Percentiles rank a stretch among this genome's conserved stretches.
Conservation (phyloP, 2,329 filamentous ascomycete species). For the Penicillium concentricum region DNA sequence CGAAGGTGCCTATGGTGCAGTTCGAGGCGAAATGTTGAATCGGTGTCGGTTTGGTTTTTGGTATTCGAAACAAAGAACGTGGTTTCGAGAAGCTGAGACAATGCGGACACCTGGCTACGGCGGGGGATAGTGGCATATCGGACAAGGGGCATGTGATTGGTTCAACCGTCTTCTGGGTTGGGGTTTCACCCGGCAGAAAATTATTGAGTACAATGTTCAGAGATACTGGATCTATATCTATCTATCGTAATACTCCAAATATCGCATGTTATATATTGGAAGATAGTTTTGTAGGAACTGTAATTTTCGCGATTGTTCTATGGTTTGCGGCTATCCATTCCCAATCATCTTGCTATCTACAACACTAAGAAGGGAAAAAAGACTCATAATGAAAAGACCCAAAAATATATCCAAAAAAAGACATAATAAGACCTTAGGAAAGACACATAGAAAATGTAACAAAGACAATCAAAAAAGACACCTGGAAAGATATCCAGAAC, state of each 20-base stretch:
- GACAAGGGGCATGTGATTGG: neutral
- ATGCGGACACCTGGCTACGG: neutral
- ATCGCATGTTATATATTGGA: neutral
- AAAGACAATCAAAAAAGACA: too few species aligned
- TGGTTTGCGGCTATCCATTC: neutral
- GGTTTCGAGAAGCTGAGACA: slow-evolving; percentile 2
- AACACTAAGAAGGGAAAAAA: neutral
- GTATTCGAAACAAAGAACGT: slow-evolving; percentile 2
- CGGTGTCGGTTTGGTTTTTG: neutral
- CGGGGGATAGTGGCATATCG: neutral
- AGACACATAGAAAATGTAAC: too few species aligned
- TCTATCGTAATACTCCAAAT: neutral
- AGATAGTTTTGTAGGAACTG: too few species aligned
- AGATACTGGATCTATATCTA: too few species aligned
- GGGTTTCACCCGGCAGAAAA: neutral
- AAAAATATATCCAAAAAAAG: neutral
- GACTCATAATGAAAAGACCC: neutral
- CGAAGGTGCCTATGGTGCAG: neutral
- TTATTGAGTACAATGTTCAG: neutral
- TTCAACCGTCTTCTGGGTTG: neutral
- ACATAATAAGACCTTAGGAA: too few species aligned
- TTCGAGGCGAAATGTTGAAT: neutral
- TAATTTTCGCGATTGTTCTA: neutral
- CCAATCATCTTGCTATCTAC: neutral
- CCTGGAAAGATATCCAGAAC: too few species aligned